A percentile compares a stretch with the other conserved stretches of the same genome.
Evolutionary conservation across 768 basidiomycete genomes (phyloP).

Genomic region (Ramaria sp.): DNA sequence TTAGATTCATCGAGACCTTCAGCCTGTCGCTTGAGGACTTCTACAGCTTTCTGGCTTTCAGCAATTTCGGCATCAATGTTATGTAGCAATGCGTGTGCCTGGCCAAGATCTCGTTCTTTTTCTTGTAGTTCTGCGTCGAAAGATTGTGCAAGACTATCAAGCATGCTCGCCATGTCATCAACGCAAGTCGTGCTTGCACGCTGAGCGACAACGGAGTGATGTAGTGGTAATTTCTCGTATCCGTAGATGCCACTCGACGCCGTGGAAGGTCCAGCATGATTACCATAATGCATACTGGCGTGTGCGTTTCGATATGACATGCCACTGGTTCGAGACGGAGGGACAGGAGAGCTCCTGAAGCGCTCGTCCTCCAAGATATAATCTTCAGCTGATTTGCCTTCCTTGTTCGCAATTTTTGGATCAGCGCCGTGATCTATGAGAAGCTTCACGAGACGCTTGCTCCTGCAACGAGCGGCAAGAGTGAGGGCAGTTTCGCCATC

Average conservation of each 20-base stretch:
- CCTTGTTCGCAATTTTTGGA: slow-evolving; percentile 87
- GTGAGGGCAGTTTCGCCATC: slow-evolving; percentile 98
- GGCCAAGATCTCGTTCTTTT: slow-evolving; percentile 83
- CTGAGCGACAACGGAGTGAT: slow-evolving; percentile 78
- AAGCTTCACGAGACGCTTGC: slow-evolving; percentile 89
- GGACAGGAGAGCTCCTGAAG: slow-evolving; percentile 83
- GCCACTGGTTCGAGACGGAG: slow-evolving; percentile 50
- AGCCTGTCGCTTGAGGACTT: slow-evolving; percentile 57
- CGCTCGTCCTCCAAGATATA: slow-evolving; percentile 98
- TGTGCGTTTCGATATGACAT: slow-evolving; percentile 73
- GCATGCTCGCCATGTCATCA: slow-evolving; percentile 74
- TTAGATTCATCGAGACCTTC: slow-evolving; percentile 55
- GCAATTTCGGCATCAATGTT: slow-evolving; percentile 87
- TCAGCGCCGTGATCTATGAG: slow-evolving; percentile 95
- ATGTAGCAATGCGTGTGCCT: slow-evolving; percentile 75
- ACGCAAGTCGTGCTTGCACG: slow-evolving; percentile 77
- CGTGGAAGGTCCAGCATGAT: slow-evolving; percentile 13
- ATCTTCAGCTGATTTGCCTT: slow-evolving; percentile 95
- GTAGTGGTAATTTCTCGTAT: slow-evolving; percentile 57
- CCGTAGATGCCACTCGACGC: not conserved
- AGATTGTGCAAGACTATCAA: slow-evolving; percentile 78
- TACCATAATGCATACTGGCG: slow-evolving; percentile 41
- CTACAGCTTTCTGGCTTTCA: slow-evolving; percentile 70
- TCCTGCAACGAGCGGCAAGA: slow-evolving; percentile 90
- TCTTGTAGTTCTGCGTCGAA: slow-evolving; percentile 89